Conservation (phyloP, 257 asterid species). For the Lithospermum erythrorhizon region DNA sequence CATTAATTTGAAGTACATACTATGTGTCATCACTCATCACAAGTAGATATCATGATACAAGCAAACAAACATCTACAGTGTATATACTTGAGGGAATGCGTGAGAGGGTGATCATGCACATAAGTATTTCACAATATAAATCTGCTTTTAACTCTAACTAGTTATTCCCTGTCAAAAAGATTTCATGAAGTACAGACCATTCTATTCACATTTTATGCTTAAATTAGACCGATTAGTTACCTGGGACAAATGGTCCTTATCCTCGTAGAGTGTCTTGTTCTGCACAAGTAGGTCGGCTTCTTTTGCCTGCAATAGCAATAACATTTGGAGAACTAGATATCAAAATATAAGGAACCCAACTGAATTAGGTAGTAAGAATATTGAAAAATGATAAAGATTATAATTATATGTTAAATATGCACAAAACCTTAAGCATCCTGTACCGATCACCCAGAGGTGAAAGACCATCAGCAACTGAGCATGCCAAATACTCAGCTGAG, state of each 20-base stretch:
- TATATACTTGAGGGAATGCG: background rate
- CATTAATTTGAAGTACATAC: background rate
- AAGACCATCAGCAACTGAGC: constrained; percentile 59
- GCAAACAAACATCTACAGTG: background rate
- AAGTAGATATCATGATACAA: background rate
- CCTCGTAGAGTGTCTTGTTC: constrained; percentile 64
- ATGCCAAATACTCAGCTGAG: constrained; percentile 54
- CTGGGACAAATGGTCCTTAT: constrained; percentile 93
- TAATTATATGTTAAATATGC: constrained; percentile 28
- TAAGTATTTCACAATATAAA: too few relatives aligned
- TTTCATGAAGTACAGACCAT: background rate
- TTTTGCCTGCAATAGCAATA: constrained; percentile 55
- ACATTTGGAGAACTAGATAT: constrained; percentile 4
- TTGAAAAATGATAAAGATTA: constrained; percentile 13
- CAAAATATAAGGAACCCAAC: constrained; percentile 3
- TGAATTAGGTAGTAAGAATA: constrained; percentile 5
- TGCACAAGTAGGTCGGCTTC: constrained; percentile 86
- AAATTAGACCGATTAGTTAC: constrained; percentile 26
- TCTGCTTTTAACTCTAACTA: background rate
- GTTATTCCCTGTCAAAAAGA: background rate
- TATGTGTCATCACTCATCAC: background rate
- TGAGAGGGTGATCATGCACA: background rate
- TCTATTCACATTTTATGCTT: background rate
- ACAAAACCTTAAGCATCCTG: constrained; percentile 88
- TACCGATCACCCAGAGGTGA: constrained; percentile 93